These are phyloP conservation scores for Xylaria nigripes DNA, from an alignment of 495 filamentous ascomycete genomes.

Conservation along the genomic window DNA sequence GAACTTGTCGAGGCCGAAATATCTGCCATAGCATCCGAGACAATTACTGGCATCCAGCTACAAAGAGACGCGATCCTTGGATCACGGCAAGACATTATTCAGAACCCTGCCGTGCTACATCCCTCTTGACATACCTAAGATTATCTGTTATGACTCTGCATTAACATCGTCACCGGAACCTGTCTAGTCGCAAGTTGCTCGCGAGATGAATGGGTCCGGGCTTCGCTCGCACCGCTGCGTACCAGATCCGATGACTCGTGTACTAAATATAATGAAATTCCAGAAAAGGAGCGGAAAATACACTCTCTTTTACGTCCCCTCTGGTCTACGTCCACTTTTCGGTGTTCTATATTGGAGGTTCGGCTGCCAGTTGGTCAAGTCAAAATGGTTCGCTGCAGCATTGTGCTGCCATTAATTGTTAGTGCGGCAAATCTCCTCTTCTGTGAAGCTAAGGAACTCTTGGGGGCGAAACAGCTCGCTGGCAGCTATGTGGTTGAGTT, in stretches of 20 bases:
- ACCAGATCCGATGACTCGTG: not conserved
- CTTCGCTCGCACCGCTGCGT: not conserved
- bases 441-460: constrained; percentile 17
- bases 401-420: constrained; percentile 29
- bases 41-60: not conserved
- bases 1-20: no score
- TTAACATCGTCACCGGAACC: not conserved
- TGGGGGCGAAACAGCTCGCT: constrained; percentile 21
- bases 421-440: constrained; percentile 23
- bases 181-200: not conserved
- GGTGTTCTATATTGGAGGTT: not conserved
- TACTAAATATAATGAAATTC: constrained; percentile 7
- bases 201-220: not conserved
- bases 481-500: constrained; percentile 45
- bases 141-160: not conserved
- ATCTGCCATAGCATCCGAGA: not conserved
- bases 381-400: constrained; percentile 22
- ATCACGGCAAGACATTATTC: not conserved
- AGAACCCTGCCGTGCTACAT: not conserved
- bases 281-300: not conserved
- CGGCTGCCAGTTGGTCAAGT: not conserved
- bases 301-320: constrained; percentile 2
- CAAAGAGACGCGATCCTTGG: not conserved
- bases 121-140: not conserved
- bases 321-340: constrained; percentile 8